phyloP scores from a whole-genome alignment of 768 basidiomycete genomes.

The Kwoniella heveanensis region DNA sequence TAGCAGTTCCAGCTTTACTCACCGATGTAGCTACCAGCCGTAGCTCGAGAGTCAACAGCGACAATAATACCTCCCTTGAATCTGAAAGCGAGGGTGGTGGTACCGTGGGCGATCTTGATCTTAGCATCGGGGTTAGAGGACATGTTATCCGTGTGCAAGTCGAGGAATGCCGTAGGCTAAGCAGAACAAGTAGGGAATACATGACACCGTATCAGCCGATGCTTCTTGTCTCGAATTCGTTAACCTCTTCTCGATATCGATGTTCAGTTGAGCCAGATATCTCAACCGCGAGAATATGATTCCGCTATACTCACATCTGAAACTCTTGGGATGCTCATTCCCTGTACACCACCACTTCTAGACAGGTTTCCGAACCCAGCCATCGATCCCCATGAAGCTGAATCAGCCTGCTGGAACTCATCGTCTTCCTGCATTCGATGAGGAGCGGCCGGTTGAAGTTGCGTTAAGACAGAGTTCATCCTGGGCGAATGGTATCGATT shows the following conservation, averaged over 20 bases:
- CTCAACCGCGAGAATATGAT: too few relatives aligned
- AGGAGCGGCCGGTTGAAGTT: slow-evolving; percentile 29
- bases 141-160: slow-evolving; percentile 91
- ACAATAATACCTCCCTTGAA: slow-evolving; percentile 97
- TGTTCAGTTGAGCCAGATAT: too few relatives aligned
- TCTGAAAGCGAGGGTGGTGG: slow-evolving; percentile 95
- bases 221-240: too few relatives aligned
- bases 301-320: slow-evolving; percentile 43
- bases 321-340: slow-evolving; percentile 51
- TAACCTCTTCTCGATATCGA: too few relatives aligned
- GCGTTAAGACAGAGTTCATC: slow-evolving; percentile 43
- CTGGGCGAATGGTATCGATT: neutral
- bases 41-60: slow-evolving; percentile 98
- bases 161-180: slow-evolving; percentile 87
- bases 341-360: slow-evolving; percentile 41
- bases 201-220: neutral
- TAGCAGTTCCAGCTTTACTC: too few relatives aligned
- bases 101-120: slow-evolving; percentile 98
- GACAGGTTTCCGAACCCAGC: slow-evolving; percentile 49
- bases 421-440: slow-evolving; percentile 21
- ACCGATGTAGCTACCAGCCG: slow-evolving; percentile 97
- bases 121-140: slow-evolving; percentile 83
- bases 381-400: slow-evolving; percentile 40
- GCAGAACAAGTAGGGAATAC: too few relatives aligned
- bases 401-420: slow-evolving; percentile 22